phyloP scores from a whole-genome alignment of 352 stramenopile genomes.

The Phytophthora lateralis region DNA sequence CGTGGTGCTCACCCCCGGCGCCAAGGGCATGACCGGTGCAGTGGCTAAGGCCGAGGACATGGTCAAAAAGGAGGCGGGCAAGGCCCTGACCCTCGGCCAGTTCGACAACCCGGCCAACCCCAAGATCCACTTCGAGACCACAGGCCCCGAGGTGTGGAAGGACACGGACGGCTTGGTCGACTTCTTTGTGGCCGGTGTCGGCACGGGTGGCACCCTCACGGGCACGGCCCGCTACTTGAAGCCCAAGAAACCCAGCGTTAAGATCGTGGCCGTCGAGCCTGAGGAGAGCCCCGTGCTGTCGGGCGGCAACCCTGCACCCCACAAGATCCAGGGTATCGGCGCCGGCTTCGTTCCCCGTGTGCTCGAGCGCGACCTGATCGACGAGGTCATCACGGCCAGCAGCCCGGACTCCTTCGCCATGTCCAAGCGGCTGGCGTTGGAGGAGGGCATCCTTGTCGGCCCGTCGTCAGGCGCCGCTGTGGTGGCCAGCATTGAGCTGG shows the following conservation, averaged over 20 bases:
- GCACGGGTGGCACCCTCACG: constrained; percentile 86
- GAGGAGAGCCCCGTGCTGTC: constrained; percentile 81
- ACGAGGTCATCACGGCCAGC: constrained; percentile 87
- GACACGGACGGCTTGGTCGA: constrained; percentile 22
- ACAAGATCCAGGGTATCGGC: constrained; percentile 88
- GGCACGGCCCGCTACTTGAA: constrained; percentile 87
- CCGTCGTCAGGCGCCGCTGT: constrained; percentile 86
- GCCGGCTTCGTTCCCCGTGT: constrained; percentile 84
- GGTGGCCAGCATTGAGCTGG: constrained; percentile 75
- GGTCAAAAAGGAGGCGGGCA: constrained; percentile 16
- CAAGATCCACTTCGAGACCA: constrained; percentile 28
- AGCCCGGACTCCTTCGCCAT: constrained; percentile 83
- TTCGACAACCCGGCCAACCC: constrained; percentile 28
- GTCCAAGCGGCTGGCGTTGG: constrained; percentile 78
- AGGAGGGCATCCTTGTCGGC: constrained; percentile 87
- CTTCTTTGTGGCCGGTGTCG: constrained; percentile 57
- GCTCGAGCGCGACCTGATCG: constrained; percentile 82
- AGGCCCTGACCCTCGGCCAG: constrained; percentile 18
- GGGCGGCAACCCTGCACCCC: constrained; percentile 69
- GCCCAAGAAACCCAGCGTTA: constrained; percentile 79
- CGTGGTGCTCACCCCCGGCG: constrained; percentile 56
- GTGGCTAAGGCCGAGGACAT: constrained; percentile 22
- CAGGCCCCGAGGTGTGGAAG: constrained; percentile 20
- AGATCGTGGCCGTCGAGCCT: constrained; percentile 84
- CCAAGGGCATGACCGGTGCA: constrained; percentile 28